Conservation (phyloP, 176 grass and related monocot species). For the Aegilops longissima region DNA sequence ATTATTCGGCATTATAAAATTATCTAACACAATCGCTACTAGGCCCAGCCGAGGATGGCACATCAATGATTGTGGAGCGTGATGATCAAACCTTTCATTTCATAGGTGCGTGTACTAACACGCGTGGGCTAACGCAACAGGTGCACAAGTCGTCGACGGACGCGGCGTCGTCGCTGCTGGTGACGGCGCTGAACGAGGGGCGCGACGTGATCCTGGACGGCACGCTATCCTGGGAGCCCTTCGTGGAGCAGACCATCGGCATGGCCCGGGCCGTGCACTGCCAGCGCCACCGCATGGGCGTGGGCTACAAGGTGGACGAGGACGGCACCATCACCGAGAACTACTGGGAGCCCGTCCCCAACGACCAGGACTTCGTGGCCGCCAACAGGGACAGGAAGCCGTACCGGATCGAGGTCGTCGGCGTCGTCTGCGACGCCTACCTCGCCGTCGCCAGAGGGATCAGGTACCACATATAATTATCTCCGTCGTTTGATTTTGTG, state of each 20-base stretch:
- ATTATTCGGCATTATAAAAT: too few relatives aligned
- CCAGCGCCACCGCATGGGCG: conserved; percentile 73
- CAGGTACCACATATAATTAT: background rate
- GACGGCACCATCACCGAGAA: conserved; percentile 56
- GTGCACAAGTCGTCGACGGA: conserved; percentile 77
- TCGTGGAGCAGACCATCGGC: conserved; percentile 65
- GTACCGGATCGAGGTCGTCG: conserved; percentile 52
- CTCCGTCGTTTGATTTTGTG: too few relatives aligned
- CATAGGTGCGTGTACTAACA: too few relatives aligned
- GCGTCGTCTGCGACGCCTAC: conserved; percentile 59
- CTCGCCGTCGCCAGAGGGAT: conserved; percentile 53
- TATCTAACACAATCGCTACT: too few relatives aligned
- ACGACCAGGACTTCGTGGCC: background rate
- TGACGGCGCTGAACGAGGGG: conserved; percentile 79
- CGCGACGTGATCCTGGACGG: conserved; percentile 85
- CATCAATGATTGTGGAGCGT: too few relatives aligned
- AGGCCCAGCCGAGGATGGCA: too few relatives aligned
- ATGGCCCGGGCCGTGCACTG: conserved; percentile 69
- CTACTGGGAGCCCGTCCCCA: conserved; percentile 60
- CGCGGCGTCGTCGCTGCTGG: conserved; percentile 76
- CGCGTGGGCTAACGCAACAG: background rate
- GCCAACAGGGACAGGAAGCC: conserved; percentile 10
- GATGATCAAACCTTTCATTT: too few relatives aligned
- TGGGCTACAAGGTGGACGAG: conserved; percentile 59
- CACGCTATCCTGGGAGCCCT: conserved; percentile 81